A percentile compares a stretch with the other conserved stretches of the same genome.
These are phyloP conservation scores for Rubus idaeus DNA, from an alignment of 306 rosid genomes.

Conservation along the genomic window DNA sequence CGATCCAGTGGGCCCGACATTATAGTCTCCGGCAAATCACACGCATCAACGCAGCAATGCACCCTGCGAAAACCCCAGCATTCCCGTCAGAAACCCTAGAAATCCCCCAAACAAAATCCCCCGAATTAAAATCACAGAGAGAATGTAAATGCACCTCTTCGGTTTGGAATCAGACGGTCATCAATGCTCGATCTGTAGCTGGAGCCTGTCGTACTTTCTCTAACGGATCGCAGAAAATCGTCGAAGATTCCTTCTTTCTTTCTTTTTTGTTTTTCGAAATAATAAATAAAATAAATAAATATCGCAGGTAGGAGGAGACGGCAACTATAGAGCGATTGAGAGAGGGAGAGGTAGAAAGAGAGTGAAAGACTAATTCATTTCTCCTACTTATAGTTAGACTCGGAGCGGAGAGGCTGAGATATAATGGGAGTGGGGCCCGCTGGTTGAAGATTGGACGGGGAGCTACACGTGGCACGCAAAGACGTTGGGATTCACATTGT, in stretches of 20 bases:
- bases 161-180: background rate
- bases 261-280: background rate
- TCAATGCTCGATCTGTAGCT: constrained; percentile 21
- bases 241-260: background rate
- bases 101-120: too few species aligned
- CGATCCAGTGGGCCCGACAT: constrained; percentile 80
- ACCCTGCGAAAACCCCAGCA: constrained; percentile 21
- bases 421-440: background rate
- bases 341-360: background rate
- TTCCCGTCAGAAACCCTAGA: constrained; percentile 43
- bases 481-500: too few species aligned
- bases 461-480: background rate
- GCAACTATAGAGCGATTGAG: constrained; percentile 10
- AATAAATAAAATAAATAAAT: background rate
- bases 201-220: background rate
- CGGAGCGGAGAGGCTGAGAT: background rate
- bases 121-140: background rate
- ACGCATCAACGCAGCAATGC: constrained; percentile 21
- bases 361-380: background rate
- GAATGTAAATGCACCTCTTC: background rate
- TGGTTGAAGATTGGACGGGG: background rate
- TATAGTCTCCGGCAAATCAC: constrained; percentile 26
- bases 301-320: constrained; percentile 30
- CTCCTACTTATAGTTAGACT: background rate
- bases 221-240: background rate